Evolutionary conservation across 2,329 filamentous ascomycete species (phyloP).

Genomic region (Magnaporthiopsis incrustans): DNA sequence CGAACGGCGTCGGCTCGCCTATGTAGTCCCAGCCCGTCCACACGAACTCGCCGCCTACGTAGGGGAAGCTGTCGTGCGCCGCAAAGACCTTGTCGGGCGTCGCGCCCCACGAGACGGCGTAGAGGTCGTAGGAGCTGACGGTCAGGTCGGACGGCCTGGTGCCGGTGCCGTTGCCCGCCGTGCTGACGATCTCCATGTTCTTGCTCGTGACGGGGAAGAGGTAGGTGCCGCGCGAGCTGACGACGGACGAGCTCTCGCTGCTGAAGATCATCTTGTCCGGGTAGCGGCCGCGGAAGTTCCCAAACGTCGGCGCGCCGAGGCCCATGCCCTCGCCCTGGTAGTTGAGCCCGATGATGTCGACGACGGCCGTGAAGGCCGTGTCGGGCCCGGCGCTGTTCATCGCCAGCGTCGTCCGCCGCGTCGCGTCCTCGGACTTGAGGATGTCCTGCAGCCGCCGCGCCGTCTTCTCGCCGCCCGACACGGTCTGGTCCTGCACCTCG

Average conservation of each 20-base stretch:
- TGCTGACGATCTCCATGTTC: slow-evolving; percentile 22
- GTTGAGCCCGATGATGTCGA: slow-evolving; percentile 45
- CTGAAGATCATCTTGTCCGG: slow-evolving; percentile 38
- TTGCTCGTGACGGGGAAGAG: slow-evolving; percentile 39
- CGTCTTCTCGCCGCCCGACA: slow-evolving; percentile 20
- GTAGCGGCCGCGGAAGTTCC: slow-evolving; percentile 33
- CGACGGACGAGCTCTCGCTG: slow-evolving; percentile 33
- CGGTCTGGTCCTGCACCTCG: slow-evolving; percentile 41
- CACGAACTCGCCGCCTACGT: slow-evolving; percentile 38
- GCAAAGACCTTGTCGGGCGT: slow-evolving; percentile 46
- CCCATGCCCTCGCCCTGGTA: slow-evolving; percentile 45
- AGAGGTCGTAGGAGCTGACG: slow-evolving; percentile 45
- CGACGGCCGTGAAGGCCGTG: slow-evolving; percentile 26
- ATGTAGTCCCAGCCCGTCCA: slow-evolving; percentile 24
- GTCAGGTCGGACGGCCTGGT: slow-evolving; percentile 26
- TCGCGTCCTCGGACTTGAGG: slow-evolving; percentile 36
- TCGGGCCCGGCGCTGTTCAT: slow-evolving; percentile 37
- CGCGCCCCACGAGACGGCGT: slow-evolving; percentile 36
- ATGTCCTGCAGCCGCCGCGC: slow-evolving; percentile 32
- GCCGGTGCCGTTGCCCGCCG: slow-evolving; percentile 27
- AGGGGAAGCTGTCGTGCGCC: slow-evolving; percentile 37
- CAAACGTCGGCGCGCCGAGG: slow-evolving; percentile 24
- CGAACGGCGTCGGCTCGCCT: slow-evolving; percentile 28
- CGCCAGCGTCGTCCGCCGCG: slow-evolving; percentile 33
- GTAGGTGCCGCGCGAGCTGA: slow-evolving; percentile 44